phyloP scores from a whole-genome alignment of 495 filamentous ascomycete genomes.

The Aspergillus sclerotiicarbonarius region DNA sequence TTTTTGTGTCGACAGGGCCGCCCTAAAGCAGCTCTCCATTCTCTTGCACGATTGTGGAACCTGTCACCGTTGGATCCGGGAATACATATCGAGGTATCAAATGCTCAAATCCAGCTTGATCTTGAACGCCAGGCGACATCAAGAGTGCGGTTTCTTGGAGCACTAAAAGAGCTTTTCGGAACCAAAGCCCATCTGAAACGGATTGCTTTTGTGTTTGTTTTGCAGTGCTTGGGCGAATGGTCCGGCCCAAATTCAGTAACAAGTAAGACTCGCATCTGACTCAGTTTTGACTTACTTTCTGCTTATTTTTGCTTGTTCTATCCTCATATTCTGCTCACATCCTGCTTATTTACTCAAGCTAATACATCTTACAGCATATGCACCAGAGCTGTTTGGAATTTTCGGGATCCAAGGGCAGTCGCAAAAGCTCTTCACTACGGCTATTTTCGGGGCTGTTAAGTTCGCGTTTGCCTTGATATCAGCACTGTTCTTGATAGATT shows the following conservation, averaged over 20 bases:
- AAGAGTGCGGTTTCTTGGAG: slow-evolving; percentile 40
- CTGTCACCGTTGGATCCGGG: slow-evolving; percentile 48
- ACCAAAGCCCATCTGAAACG: slow-evolving; percentile 52
- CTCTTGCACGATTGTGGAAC: slow-evolving; percentile 45
- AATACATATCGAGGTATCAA: slow-evolving; percentile 47
- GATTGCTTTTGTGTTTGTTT: slow-evolving; percentile 47
- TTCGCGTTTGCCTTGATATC: slow-evolving; percentile 56
- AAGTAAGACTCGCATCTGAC: slow-evolving; percentile 8
- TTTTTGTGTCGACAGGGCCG: slow-evolving; percentile 51
- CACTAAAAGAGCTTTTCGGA: slow-evolving; percentile 51
- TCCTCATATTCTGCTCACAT: too few relatives aligned
- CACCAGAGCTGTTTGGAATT: slow-evolving; percentile 57
- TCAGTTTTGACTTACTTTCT: too few relatives aligned
- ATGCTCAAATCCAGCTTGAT: slow-evolving; percentile 47
- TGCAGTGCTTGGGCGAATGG: slow-evolving; percentile 58
- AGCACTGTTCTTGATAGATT: slow-evolving; percentile 62
- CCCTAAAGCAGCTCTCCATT: slow-evolving; percentile 37
- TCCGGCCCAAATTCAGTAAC: slow-evolving; percentile 57
- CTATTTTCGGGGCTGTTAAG: slow-evolving; percentile 63
- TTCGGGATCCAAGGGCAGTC: slow-evolving; percentile 57
- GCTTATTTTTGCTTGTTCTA: too few relatives aligned
- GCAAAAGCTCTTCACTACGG: slow-evolving; percentile 59
- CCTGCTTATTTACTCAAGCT: neutral
- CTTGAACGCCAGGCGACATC: slow-evolving; percentile 48
- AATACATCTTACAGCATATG: slow-evolving; percentile 48